phyloP scores from a whole-genome alignment of 306 rosid genomes.

The Sesbania bispinosa region DNA sequence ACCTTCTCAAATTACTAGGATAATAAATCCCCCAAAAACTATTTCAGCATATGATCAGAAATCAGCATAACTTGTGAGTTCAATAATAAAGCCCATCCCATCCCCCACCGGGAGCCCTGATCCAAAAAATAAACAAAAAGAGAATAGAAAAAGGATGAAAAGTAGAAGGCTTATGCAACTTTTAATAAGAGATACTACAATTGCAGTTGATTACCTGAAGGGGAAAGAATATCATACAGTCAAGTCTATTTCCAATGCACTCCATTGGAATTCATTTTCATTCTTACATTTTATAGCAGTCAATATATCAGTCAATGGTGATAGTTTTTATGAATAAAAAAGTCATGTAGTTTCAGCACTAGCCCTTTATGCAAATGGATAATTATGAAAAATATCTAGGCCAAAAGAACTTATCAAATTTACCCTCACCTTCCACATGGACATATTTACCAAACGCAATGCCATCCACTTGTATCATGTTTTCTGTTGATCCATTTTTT shows the following conservation, averaged over 20 bases:
- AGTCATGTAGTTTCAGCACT: not conserved
- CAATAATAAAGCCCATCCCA: not conserved
- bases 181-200: not conserved
- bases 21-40: not conserved
- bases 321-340: not conserved
- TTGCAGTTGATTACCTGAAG: not conserved
- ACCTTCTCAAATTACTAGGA: not conserved
- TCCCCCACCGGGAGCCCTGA: not conserved
- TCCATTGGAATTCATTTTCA: not conserved
- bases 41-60: not conserved
- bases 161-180: not conserved
- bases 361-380: not conserved
- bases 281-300: not conserved
- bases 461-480: not conserved
- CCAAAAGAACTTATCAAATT: slow-evolving; percentile 1
- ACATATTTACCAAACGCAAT: not conserved
- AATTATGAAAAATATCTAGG: not conserved
- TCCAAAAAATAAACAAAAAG: not conserved
- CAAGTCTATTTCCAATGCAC: not conserved
- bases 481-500: slow-evolving; percentile 18
- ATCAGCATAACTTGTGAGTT: not conserved
- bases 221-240: not conserved
- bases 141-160: not conserved
- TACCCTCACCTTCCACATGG: not conserved
- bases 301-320: not conserved